These are phyloP conservation scores for Malus asiatica DNA, from an alignment of 306 rosid species.

Conservation along the genomic window DNA sequence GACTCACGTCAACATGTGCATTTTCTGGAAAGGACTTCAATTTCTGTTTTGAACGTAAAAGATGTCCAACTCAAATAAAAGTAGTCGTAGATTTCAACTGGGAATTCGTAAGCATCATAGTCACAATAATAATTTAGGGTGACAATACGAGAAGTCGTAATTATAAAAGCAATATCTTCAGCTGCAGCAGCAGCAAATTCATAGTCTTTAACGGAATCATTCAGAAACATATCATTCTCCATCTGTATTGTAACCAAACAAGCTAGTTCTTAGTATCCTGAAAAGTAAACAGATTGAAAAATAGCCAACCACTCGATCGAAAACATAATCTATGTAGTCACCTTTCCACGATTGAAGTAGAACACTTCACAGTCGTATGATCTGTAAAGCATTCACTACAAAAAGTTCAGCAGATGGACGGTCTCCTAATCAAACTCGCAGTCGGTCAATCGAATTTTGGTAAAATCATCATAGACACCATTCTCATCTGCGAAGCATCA, in stretches of 20 bases:
- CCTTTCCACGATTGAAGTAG: background rate
- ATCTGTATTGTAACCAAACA: no score
- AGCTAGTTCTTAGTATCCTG: no score
- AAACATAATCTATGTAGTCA: background rate
- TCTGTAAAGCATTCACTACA: background rate
- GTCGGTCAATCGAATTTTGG: background rate
- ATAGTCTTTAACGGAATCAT: no score
- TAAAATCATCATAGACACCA: constrained; percentile 23
- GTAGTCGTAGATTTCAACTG: no score
- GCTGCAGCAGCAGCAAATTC: background rate
- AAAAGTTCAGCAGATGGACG: background rate
- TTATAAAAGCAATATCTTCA: background rate
- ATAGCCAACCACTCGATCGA: background rate
- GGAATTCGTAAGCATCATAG: no score
- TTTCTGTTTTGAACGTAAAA: no score
- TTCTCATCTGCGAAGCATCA: constrained; percentile 39
- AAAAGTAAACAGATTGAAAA: no score
- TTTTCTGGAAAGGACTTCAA: no score
- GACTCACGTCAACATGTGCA: no score
- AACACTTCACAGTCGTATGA: background rate
- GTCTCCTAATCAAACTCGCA: background rate
- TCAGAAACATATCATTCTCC: no score
- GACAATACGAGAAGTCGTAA: background rate
- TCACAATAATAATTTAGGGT: no score
- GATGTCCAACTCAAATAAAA: no score